Evolutionary conservation across 2,329 filamentous ascomycete species (phyloP).

Genomic region (Aschersonia sp.): DNA sequence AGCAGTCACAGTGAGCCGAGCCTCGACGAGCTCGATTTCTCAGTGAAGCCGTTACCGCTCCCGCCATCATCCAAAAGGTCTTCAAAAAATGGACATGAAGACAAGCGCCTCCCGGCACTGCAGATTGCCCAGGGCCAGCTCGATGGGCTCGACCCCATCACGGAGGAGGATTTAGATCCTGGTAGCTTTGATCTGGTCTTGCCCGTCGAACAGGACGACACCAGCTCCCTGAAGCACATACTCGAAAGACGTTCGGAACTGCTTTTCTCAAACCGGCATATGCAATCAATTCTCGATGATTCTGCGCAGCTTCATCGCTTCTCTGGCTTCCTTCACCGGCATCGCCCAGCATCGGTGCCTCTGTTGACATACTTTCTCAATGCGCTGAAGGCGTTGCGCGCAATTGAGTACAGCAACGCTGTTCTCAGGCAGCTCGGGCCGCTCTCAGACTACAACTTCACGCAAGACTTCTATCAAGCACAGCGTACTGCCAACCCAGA

Average conservation of each 20-base stretch:
- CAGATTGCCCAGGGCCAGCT: slow-evolving; percentile 5
- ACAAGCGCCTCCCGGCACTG: slow-evolving; percentile 3
- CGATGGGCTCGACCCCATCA: slow-evolving; percentile 20
- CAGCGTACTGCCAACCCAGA: slow-evolving; percentile 35
- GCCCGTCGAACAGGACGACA: slow-evolving; percentile 6
- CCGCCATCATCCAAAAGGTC: neutral
- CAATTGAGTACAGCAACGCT: slow-evolving; percentile 57
- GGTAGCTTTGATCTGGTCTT: slow-evolving; percentile 21
- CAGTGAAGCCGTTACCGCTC: slow-evolving; percentile 4
- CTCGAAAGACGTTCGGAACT: slow-evolving; percentile 49
- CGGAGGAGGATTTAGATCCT: slow-evolving; percentile 20
- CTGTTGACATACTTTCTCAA: slow-evolving; percentile 59
- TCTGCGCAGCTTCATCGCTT: slow-evolving; percentile 49
- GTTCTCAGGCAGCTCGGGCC: slow-evolving; percentile 6
- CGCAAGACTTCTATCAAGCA: slow-evolving; percentile 4
- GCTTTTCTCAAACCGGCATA: slow-evolving; percentile 51
- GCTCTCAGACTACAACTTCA: slow-evolving; percentile 5
- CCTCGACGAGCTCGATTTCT: slow-evolving; percentile 3
- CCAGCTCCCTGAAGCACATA: slow-evolving; percentile 20
- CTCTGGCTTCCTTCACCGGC: slow-evolving; percentile 46
- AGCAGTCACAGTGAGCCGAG: slow-evolving; percentile 5
- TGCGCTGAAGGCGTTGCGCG: slow-evolving; percentile 53
- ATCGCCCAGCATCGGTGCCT: slow-evolving; percentile 47
- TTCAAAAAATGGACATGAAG: neutral
- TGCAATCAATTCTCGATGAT: slow-evolving; percentile 50